phyloP scores from a whole-genome alignment of 2,329 filamentous ascomycete genomes.

The Hirsutella rhossiliensis region DNA sequence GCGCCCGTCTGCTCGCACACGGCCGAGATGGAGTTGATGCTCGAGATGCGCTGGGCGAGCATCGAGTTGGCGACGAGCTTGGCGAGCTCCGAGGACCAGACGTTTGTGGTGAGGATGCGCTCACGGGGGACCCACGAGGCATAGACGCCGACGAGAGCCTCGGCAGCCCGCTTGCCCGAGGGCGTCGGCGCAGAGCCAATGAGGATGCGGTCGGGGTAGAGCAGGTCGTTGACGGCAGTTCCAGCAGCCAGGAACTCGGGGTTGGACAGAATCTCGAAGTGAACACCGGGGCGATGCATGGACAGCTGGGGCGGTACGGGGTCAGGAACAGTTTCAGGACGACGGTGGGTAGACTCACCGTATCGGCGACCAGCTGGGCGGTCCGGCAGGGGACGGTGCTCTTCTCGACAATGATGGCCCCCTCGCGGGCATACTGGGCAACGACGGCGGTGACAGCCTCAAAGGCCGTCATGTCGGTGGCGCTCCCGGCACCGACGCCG shows the following conservation, averaged over 20 bases:
- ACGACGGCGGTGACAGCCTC: slow-evolving; percentile 59
- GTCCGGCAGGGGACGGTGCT: slow-evolving; percentile 69
- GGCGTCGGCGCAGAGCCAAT: slow-evolving; percentile 57
- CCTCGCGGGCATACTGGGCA: slow-evolving; percentile 50
- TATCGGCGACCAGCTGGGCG: slow-evolving; percentile 55
- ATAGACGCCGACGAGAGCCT: slow-evolving; percentile 53
- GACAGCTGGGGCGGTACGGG: slow-evolving; percentile 27
- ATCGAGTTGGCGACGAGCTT: slow-evolving; percentile 74
- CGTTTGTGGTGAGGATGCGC: slow-evolving; percentile 59
- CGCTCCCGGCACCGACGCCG: slow-evolving; percentile 56
- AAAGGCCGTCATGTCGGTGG: slow-evolving; percentile 61
- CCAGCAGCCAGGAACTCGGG: slow-evolving; percentile 74
- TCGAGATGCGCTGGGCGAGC: slow-evolving; percentile 68
- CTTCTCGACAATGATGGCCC: slow-evolving; percentile 71
- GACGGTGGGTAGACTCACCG: slow-evolving; percentile 31
- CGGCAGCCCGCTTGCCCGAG: slow-evolving; percentile 49
- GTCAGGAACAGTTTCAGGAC: neutral
- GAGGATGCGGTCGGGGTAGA: slow-evolving; percentile 60
- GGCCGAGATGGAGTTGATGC: slow-evolving; percentile 71
- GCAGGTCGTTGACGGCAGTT: slow-evolving; percentile 59
- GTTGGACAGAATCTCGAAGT: slow-evolving; percentile 69
- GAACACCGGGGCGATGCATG: slow-evolving; percentile 46
- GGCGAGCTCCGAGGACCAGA: slow-evolving; percentile 67
- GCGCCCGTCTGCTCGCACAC: slow-evolving; percentile 68
- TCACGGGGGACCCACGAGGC: slow-evolving; percentile 55